Evolutionary conservation across 179 eudicot species (phyloP), one percentile per base, ranked within the genome.

Genomic region (Pouteria campechiana): DNA sequence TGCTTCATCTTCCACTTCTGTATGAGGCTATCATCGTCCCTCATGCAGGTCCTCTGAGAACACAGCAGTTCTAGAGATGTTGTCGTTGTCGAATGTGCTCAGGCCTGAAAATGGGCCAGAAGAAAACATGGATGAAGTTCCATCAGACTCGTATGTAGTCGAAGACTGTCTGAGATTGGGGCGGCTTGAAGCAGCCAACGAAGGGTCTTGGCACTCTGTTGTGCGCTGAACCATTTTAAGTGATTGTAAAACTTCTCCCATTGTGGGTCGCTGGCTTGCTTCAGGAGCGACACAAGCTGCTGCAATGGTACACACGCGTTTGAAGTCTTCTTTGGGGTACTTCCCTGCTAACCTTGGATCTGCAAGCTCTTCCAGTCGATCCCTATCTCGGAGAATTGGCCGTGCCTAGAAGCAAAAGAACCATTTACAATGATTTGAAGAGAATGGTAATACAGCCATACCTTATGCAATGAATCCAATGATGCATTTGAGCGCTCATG

Each of bases 201-300:
- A 57, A 15, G 87, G 44, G 48, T 82, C 98, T 38, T 82, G 92
- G 55, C 75, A 70, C 55, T 90, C 98, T 0, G 65, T 72, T 4
- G 70, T 60, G 2, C 80, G 79, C 67, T 90, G 98, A 35, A 90
- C 98, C 96, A 90, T 90, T 65, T 86, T 90, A 19, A 90, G 96
- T 18, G 98, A 90, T 63, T 90, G 98, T 27, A 90, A 95, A 40
- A 90, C 98, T 78, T 90, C 98, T 14, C 98, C 93, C 94, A 90
- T 90, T 3, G 96, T 79, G 17, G 98, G 98, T 37, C 98, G 73
- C 62, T 90, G 98, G 54, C 52, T 77, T 30, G 96, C 87, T 66
- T 90, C 96, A 0, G 98, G 81, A 29, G 98, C 74, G 30, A 90
- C 98, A 77, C 96, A 86, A 38, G 98, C 98, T 19, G 98, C 96